Evolutionary conservation across 805 yeast species (phyloP).

Genomic region (Vanderwaltozyma polyspora): DNA sequence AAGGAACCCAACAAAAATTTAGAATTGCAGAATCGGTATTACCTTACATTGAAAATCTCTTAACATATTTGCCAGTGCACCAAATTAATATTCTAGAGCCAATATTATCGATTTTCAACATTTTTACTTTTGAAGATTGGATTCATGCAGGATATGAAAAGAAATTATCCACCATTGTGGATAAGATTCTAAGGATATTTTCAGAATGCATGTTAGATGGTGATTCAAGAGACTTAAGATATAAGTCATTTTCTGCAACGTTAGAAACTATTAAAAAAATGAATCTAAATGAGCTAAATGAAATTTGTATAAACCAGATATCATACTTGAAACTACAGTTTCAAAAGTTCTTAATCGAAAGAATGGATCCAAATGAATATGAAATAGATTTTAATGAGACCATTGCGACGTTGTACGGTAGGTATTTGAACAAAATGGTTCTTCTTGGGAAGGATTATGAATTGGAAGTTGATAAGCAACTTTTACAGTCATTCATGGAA

Average conservation of each 20-base stretch:
- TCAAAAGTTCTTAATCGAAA: slow-evolving; percentile 13
- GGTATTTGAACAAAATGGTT: slow-evolving; percentile 21
- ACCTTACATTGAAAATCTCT: slow-evolving; percentile 16
- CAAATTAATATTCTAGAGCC: slow-evolving; percentile 14
- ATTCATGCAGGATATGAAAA: slow-evolving; percentile 17
- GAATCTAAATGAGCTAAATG: slow-evolving; percentile 15
- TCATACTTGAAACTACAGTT: slow-evolving; percentile 14
- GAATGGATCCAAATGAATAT: slow-evolving; percentile 2
- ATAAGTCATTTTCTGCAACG: slow-evolving; percentile 10
- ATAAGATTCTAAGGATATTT: slow-evolving; percentile 14
- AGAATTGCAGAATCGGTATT: slow-evolving; percentile 13
- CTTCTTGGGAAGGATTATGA: slow-evolving; percentile 19
- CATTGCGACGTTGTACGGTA: slow-evolving; percentile 10
- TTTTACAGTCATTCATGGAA: slow-evolving; percentile 10
- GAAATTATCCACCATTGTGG: slow-evolving; percentile 10
- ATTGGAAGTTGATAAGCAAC: slow-evolving; percentile 14
- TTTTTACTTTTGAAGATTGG: slow-evolving; percentile 25
- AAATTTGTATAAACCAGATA: slow-evolving; percentile 17
- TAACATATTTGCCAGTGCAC: slow-evolving; percentile 16
- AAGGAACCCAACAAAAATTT: slow-evolving; percentile 13
- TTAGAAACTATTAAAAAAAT: slow-evolving; percentile 14
- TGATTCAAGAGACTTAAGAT: slow-evolving; percentile 4
- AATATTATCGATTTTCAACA: slow-evolving; percentile 15
- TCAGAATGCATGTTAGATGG: slow-evolving; percentile 10
- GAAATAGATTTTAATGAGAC: slow-evolving; percentile 7